Evolutionary conservation across 352 stramenopile genomes (phyloP).

Genomic region (Phytophthora palmivora): DNA sequence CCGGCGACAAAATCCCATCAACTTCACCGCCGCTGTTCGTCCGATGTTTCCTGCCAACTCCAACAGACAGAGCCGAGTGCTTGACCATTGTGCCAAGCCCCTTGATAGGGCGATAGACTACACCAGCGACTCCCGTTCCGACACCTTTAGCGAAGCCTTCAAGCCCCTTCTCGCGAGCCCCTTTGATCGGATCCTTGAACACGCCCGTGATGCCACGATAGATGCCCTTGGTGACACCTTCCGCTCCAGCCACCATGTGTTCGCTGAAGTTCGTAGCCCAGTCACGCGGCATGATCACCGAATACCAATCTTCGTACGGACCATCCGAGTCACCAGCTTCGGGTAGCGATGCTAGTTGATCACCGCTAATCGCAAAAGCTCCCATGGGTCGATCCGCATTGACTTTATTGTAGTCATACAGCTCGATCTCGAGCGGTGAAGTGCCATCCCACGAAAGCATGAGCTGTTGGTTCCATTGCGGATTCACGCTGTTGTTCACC

Average conservation of each 20-base stretch:
- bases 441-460: conserved; percentile 83
- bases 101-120: conserved; percentile 77
- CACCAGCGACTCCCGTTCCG: conserved; percentile 67
- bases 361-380: conserved; percentile 50
- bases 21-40: conserved; percentile 35
- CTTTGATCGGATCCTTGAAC: conserved; percentile 83
- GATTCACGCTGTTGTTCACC: conserved; percentile 75
- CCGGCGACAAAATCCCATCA: conserved; percentile 33
- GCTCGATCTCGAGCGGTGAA: conserved; percentile 68
- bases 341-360: conserved; percentile 48
- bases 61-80: conserved; percentile 72
- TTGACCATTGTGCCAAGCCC: conserved; percentile 81
- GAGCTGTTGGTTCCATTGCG: conserved; percentile 72
- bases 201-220: conserved; percentile 79
- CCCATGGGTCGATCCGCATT: conserved; percentile 72
- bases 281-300: conserved; percentile 65
- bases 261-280: conserved; percentile 84
- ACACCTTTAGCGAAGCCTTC: conserved; percentile 82
- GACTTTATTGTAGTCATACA: conserved; percentile 81
- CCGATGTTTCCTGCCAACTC: conserved; percentile 54
- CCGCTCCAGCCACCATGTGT: conserved; percentile 79
- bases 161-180: conserved; percentile 72
- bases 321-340: conserved; percentile 17
- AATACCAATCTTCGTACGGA: conserved; percentile 58
- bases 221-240: conserved; percentile 72